Evolutionary conservation across 305 asterid species (phyloP).

Genomic region (Fraxinus sp.): DNA sequence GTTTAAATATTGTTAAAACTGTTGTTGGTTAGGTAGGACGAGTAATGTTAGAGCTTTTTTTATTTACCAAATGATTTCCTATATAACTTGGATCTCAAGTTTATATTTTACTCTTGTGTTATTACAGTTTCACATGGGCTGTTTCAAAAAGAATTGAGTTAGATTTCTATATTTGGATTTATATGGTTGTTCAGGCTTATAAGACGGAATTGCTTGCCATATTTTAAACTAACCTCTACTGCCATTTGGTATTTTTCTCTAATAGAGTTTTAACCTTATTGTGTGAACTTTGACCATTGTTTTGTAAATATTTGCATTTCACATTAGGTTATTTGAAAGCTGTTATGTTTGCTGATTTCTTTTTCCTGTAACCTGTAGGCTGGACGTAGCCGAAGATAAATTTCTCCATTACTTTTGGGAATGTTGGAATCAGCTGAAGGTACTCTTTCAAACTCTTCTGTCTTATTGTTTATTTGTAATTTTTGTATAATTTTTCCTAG

Average conservation of each 20-base stretch:
- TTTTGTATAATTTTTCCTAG: background rate
- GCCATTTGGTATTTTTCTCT: background rate
- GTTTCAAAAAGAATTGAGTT: background rate
- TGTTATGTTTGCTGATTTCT: constrained; percentile 22
- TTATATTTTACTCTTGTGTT: background rate
- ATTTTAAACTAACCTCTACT: background rate
- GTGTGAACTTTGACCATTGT: background rate
- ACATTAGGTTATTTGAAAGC: constrained; percentile 13
- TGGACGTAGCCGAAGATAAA: constrained; percentile 80
- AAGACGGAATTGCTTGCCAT: background rate
- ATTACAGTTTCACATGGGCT: background rate
- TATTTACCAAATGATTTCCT: background rate
- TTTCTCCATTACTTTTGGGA: constrained; percentile 81
- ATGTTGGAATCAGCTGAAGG: constrained; percentile 81
- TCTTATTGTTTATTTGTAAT: background rate
- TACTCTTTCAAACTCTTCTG: constrained; percentile 24
- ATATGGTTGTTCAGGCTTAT: background rate
- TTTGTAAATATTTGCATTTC: constrained; percentile 3
- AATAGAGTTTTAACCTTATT: background rate
- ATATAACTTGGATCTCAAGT: background rate
- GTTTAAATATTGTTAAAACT: background rate
- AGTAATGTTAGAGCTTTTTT: background rate
- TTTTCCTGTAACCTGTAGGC: constrained; percentile 45
- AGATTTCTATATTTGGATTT: background rate
- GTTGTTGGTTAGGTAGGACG: background rate